These are phyloP conservation scores for Podaxis mareebaensis DNA, from an alignment of 768 basidiomycete species.

Conservation along the genomic window DNA sequence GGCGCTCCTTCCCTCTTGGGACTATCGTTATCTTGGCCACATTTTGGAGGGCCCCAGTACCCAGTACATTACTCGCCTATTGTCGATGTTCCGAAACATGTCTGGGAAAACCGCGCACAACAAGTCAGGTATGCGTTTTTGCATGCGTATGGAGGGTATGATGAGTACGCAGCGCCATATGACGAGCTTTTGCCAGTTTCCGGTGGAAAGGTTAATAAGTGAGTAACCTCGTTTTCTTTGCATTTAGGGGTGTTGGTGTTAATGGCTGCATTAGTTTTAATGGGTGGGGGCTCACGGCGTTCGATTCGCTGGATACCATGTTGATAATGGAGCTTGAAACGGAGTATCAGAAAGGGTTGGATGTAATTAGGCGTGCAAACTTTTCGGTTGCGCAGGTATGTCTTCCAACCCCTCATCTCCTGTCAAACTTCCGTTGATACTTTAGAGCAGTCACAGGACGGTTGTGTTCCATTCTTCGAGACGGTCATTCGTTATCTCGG, in stretches of 20 bases:
- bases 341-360: conserved; percentile 68
- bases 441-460: conserved; percentile 8
- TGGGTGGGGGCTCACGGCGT: conserved; percentile 75
- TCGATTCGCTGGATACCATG: conserved; percentile 88
- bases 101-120: conserved; percentile 54
- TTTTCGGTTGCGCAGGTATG: conserved; percentile 50
- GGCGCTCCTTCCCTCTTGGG: conserved; percentile 16
- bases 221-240: conserved; percentile 21
- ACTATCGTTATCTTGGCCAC: conserved; percentile 9
- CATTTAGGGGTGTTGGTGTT: not conserved
- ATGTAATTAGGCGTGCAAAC: conserved; percentile 47
- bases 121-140: conserved; percentile 62
- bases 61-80: conserved; percentile 15
- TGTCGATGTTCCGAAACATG: conserved; percentile 27
- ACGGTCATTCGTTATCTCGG: conserved; percentile 91
- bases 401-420: not conserved
- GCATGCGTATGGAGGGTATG: conserved; percentile 71
- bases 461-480: conserved; percentile 67
- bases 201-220: conserved; percentile 52
- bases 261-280: conserved; percentile 54
- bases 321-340: conserved; percentile 73
- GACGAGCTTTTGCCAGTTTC: conserved; percentile 65
- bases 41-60: conserved; percentile 12
- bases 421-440: not conserved
- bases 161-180: conserved; percentile 56